phyloP scores from a whole-genome alignment of 208 protist genomes.

The Wallacemonas sp. region DNA sequence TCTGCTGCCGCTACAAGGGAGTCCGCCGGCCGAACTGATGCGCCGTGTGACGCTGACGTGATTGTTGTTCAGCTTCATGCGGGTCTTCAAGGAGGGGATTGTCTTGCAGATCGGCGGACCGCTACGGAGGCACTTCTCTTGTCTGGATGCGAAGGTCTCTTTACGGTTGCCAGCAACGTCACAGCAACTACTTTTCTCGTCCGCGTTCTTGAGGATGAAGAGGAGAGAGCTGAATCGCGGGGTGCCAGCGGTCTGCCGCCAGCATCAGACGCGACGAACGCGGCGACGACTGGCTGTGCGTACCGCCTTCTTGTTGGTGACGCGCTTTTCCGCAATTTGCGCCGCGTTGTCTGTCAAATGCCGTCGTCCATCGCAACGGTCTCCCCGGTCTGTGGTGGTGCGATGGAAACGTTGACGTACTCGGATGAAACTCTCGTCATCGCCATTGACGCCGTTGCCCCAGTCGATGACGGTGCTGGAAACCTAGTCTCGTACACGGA shows the following conservation, averaged over 20 bases:
- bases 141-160: constrained; percentile 14
- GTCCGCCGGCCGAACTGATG: background rate
- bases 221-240: too few species aligned
- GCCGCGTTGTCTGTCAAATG: constrained; percentile 25
- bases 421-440: constrained; percentile 21
- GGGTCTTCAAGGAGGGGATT: constrained; percentile 28
- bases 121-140: constrained; percentile 36
- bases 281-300: background rate
- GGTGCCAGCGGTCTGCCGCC: too few species aligned
- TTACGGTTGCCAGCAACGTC: background rate
- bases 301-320: constrained; percentile 27
- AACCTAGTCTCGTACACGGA: constrained; percentile 13
- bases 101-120: constrained; percentile 17
- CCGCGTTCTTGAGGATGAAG: constrained; percentile 25
- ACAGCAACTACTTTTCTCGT: constrained; percentile 21
- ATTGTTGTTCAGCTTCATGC: constrained; percentile 41
- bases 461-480: constrained; percentile 26
- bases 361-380: background rate
- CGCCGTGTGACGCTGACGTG: background rate
- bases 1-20: background rate
- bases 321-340: constrained; percentile 72
- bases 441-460: constrained; percentile 23
- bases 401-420: constrained; percentile 16
- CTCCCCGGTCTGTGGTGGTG: background rate
- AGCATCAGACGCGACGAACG: too few species aligned